A percentile compares a stretch with the other conserved stretches of the same genome.
Evolutionary conservation across 805 yeast genomes (phyloP).

Genomic region (Candida jianshihensis): DNA sequence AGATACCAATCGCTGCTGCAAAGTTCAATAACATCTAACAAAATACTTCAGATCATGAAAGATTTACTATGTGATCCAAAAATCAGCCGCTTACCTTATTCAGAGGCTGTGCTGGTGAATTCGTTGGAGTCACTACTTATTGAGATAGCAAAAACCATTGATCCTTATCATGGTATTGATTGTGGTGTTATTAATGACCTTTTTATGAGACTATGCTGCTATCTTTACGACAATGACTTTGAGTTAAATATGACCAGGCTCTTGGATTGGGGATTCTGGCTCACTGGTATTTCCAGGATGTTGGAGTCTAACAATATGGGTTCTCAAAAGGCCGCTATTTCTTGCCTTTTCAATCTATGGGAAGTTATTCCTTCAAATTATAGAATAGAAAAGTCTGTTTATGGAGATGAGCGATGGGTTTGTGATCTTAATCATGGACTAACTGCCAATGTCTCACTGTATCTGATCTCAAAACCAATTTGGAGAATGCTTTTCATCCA

Average conservation of each 20-base stretch:
- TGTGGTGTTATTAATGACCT: conserved; percentile 37
- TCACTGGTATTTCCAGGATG: conserved; percentile 50
- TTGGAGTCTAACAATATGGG: conserved; percentile 56
- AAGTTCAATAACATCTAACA: no score
- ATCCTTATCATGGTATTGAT: conserved; percentile 30
- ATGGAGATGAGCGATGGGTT: conserved; percentile 32
- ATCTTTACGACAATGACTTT: conserved; percentile 2
- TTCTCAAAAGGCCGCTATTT: conserved; percentile 53
- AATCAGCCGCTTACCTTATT: no score
- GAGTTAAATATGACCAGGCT: conserved; percentile 1
- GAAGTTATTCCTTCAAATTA: conserved; percentile 45
- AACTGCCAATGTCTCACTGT: conserved; percentile 42
- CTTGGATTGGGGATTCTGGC: conserved; percentile 77
- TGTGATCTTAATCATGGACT: conserved; percentile 31
- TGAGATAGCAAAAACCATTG: conserved; percentile 24
- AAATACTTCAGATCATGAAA: no score
- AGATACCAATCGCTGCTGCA: no score
- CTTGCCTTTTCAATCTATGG: conserved; percentile 71
- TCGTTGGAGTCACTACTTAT: no score
- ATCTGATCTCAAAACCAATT: conserved; percentile 42
- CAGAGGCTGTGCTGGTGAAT: no score
- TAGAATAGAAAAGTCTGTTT: neutral
- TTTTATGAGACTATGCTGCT: conserved; percentile 18
- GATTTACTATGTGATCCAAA: no score
- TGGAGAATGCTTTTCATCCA: conserved; percentile 64